phyloP scores from a whole-genome alignment of 1,284 basidiomycete genomes.

The Malassezia dermatis region DNA sequence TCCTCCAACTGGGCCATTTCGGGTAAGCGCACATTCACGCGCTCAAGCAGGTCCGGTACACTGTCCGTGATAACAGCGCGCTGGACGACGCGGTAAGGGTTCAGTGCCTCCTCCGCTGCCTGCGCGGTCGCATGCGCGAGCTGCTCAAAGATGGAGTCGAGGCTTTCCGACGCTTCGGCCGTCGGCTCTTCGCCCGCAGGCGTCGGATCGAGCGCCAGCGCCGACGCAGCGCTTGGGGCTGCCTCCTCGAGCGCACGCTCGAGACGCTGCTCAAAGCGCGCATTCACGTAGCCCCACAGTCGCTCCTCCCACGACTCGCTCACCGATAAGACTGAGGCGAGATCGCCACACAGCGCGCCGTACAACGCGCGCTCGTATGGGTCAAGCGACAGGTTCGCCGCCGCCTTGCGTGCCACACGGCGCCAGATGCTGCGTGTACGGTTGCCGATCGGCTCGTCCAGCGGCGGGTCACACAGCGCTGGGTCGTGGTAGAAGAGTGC shows the following conservation, averaged over 20 bases:
- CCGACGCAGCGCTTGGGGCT: not conserved
- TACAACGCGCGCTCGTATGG: slow-evolving; percentile 72
- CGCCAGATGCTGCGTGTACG: slow-evolving; percentile 43
- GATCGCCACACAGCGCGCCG: slow-evolving; percentile 76
- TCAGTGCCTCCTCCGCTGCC: slow-evolving; percentile 53
- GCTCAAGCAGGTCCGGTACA: slow-evolving; percentile 51
- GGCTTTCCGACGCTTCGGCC: slow-evolving; percentile 7
- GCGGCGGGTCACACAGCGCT: slow-evolving; percentile 5
- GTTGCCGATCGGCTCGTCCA: slow-evolving; percentile 28
- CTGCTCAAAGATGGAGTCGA: slow-evolving; percentile 34
- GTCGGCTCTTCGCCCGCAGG: not conserved
- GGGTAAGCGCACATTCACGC: slow-evolving; percentile 30
- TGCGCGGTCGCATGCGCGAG: slow-evolving; percentile 32
- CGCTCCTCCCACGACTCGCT: slow-evolving; percentile 82
- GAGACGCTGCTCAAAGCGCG: slow-evolving; percentile 71
- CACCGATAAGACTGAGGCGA: slow-evolving; percentile 61
- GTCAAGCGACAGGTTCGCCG: slow-evolving; percentile 53
- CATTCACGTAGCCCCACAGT: slow-evolving; percentile 79
- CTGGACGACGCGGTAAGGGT: slow-evolving; percentile 78
- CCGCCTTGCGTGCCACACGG: slow-evolving; percentile 33
- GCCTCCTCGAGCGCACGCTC: slow-evolving; percentile 51
- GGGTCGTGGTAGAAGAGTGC: slow-evolving; percentile 50
- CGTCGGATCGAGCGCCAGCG: not conserved
- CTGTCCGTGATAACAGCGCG: slow-evolving; percentile 70
- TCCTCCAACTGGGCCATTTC: slow-evolving; percentile 31